Conservation (phyloP, 805 yeast genomes). For the Cyberlindnera xylosilytica region DNA sequence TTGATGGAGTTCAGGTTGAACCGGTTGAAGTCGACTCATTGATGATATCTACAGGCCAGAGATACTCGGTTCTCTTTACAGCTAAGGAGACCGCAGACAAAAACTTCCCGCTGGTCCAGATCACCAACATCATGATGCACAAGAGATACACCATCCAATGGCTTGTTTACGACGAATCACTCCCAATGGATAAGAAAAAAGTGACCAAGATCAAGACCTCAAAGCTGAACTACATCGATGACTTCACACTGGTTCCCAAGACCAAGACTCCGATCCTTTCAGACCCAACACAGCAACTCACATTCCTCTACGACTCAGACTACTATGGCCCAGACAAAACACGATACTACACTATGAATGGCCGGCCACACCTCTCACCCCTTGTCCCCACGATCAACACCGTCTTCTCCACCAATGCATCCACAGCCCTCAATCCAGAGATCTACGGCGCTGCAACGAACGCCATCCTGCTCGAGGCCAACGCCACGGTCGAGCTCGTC, state of each 20-base stretch:
- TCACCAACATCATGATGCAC: slow-evolving; percentile 62
- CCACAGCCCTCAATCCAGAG: slow-evolving; percentile 44
- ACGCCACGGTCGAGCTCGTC: slow-evolving; percentile 70
- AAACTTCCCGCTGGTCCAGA: slow-evolving; percentile 50
- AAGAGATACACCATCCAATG: slow-evolving; percentile 57
- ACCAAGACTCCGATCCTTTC: slow-evolving; percentile 39
- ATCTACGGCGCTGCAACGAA: slow-evolving; percentile 75
- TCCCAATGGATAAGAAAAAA: slow-evolving; percentile 43
- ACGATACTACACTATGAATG: slow-evolving; percentile 68
- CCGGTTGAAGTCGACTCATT: slow-evolving; percentile 45
- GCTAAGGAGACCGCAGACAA: slow-evolving; percentile 40
- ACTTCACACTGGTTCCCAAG: slow-evolving; percentile 32
- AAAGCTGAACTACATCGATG: slow-evolving; percentile 27
- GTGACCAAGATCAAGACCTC: slow-evolving; percentile 11
- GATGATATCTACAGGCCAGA: slow-evolving; percentile 71
- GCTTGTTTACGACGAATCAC: slow-evolving; percentile 44
- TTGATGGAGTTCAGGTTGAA: slow-evolving; percentile 55
- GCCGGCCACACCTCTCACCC: slow-evolving; percentile 60
- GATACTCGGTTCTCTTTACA: slow-evolving; percentile 61
- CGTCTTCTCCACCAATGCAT: slow-evolving; percentile 53
- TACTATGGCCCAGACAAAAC: slow-evolving; percentile 59
- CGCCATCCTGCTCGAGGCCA: slow-evolving; percentile 53
- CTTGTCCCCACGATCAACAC: slow-evolving; percentile 68
- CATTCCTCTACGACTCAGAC: slow-evolving; percentile 53
- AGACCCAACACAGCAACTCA: slow-evolving; percentile 56